A percentile compares a stretch with the other conserved stretches of the same genome.
phyloP scores from a whole-genome alignment of 73 alveolate species.

The Symbiodinium natans region DNA sequence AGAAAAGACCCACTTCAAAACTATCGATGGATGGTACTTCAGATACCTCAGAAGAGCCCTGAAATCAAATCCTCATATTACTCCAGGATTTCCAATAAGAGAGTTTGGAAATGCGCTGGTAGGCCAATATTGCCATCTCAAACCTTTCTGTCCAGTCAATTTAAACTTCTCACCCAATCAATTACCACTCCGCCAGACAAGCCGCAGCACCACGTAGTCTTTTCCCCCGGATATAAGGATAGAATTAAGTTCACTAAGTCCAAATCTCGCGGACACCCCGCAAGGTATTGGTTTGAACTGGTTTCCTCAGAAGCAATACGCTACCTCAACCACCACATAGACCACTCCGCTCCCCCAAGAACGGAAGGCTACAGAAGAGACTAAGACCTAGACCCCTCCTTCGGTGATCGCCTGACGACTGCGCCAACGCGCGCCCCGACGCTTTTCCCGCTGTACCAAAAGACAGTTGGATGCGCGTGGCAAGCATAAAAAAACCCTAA shows the following conservation, averaged over 20 bases:
- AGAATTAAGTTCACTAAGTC: no score
- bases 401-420: neutral
- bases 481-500: neutral
- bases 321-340: no score
- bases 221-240: neutral
- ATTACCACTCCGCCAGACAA: no score
- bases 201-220: no score
- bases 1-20: neutral
- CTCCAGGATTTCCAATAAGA: neutral
- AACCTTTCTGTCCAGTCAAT: no score
- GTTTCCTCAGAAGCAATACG: no score
- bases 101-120: neutral
- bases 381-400: no score
- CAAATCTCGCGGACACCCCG: neutral
- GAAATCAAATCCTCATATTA: neutral
- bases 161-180: neutral
- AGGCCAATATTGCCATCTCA: neutral
- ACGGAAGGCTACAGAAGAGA: no score
- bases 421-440: neutral
- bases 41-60: neutral
- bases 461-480: neutral
- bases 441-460: no score
- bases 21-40: neutral
- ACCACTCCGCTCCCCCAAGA: neutral
- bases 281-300: neutral